A percentile compares a stretch with the other conserved stretches of the same genome.
Evolutionary conservation across 176 grass and related monocot genomes (phyloP).

Genomic region (Coix lacrymajobi): DNA sequence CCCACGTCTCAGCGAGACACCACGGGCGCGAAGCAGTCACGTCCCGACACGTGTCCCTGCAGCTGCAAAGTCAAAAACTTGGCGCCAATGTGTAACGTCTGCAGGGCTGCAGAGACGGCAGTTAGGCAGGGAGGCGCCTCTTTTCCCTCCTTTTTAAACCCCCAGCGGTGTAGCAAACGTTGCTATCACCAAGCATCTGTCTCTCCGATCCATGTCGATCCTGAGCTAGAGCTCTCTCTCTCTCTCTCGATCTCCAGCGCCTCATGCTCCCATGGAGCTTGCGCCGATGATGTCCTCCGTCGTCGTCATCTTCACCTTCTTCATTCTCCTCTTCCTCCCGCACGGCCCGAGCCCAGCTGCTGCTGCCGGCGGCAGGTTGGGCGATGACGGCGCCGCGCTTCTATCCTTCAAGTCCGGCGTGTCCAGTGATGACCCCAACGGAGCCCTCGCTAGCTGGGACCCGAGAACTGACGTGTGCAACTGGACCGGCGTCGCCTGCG

Average conservation of each 20-base stretch:
- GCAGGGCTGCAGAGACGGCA: slow-evolving; percentile 6
- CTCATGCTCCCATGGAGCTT: slow-evolving; percentile 23
- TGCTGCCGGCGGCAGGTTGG: background rate
- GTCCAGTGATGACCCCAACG: slow-evolving; percentile 39
- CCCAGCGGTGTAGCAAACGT: slow-evolving; percentile 42
- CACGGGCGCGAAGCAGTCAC: background rate
- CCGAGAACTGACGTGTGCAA: no score
- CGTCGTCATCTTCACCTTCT: background rate
- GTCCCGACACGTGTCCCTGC: background rate
- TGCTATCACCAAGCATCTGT: slow-evolving; percentile 25
- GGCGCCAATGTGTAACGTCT: slow-evolving; percentile 31
- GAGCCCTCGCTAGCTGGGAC: slow-evolving; percentile 37
- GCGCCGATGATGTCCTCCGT: background rate
- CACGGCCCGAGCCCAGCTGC: background rate
- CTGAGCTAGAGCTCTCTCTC: slow-evolving; percentile 2
- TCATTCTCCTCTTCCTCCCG: background rate
- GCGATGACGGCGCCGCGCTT: slow-evolving; percentile 37
- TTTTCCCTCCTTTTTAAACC: slow-evolving; percentile 21
- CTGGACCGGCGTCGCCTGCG: slow-evolving; percentile 73
- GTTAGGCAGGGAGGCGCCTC: slow-evolving; percentile 29
- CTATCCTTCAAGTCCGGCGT: slow-evolving; percentile 48
- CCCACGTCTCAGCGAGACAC: background rate
- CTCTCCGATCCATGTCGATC: slow-evolving; percentile 12
- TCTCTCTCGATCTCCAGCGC: background rate
- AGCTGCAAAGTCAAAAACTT: slow-evolving; percentile 20